Evolutionary conservation across 2,329 filamentous ascomycete species (phyloP), one percentile per base, ranked within the genome.

Genomic region (Alternaria solani): DNA sequence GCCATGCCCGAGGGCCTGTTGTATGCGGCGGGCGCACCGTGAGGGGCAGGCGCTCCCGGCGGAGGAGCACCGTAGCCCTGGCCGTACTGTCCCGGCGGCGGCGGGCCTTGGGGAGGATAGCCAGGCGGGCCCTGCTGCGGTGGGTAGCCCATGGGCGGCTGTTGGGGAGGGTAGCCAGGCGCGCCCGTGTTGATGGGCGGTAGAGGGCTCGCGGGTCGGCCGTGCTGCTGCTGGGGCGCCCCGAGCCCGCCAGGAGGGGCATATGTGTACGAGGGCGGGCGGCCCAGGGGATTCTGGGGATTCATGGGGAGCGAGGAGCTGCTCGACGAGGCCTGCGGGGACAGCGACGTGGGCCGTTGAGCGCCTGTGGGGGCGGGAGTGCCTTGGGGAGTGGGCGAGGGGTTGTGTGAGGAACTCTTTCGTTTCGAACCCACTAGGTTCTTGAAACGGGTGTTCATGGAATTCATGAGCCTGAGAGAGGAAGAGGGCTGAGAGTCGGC

Each of bases 381-480:
- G 64, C 73, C 66, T 53, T 67, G 67, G 20, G 74, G 72, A 59
- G 70, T 57, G 63, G 76, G 71, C 53, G 75, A 72, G 57, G 78
- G 78, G 77, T 79, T 83, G 78, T 83, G 84, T 70, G 84, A 84
- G 62, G 89, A 90, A 59, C 72, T 74, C 84, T 89, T 91, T 81
- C 91, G 89, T 87, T 91, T 92, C 82, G 89, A 90, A 85, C 92
- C 91, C 82, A 91, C 89, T 83, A 93, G 86, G 85, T 87, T 87
- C 85, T 91, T 91, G 80, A 92, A 88, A 81, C 90, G 88, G 79
- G 88, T 87, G 85, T 91, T 92, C 87, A 91, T 87, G 85, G 88
- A 91, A 86, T 87, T 91, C 89, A 91, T 91, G 84, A 81, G 83
- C 62, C 59, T 56, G 57, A 53, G 61, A 63, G 66, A 57, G 62